A percentile compares a stretch with the other conserved stretches of the same genome.
phyloP scores from a whole-genome alignment of 2,329 filamentous ascomycete genomes.

The Aspergillus thermomutatus region DNA sequence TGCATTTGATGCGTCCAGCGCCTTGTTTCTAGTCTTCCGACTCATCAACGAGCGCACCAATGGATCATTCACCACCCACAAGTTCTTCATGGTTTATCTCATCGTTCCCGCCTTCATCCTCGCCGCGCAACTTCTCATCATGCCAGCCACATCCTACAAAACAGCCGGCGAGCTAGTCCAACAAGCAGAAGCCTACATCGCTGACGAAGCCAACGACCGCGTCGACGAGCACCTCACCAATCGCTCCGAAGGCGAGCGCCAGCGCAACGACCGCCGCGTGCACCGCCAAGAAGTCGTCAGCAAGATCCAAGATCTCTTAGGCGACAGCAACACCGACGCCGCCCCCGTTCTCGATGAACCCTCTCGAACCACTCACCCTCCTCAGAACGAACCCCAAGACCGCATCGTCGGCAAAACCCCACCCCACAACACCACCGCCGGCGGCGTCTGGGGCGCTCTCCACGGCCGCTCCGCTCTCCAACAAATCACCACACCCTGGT shows the following conservation, averaged over 20 bases:
- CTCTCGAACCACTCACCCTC: constrained; percentile 34
- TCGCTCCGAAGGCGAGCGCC: constrained; percentile 43
- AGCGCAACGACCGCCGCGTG: constrained; percentile 54
- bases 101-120: constrained; percentile 66
- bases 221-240: constrained; percentile 56
- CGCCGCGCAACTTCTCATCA: constrained; percentile 64
- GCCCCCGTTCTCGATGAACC: constrained; percentile 1
- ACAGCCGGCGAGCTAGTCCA: constrained; percentile 78
- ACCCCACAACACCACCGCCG: constrained; percentile 28
- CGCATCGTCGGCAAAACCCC: not conserved
- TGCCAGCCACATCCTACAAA: constrained; percentile 77
- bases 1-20: constrained; percentile 79
- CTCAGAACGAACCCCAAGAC: constrained; percentile 25
- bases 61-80: constrained; percentile 58
- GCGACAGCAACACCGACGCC: constrained; percentile 32
- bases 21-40: constrained; percentile 72
- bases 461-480: constrained; percentile 64
- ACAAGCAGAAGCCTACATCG: constrained; percentile 57
- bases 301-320: constrained; percentile 72
- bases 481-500: constrained; percentile 57
- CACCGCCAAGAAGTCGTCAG: constrained; percentile 62
- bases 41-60: constrained; percentile 62
- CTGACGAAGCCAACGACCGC: constrained; percentile 54
- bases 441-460: constrained; percentile 81
- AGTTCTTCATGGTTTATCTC: constrained; percentile 72